Percentiles rank a stretch among this genome's conserved stretches.
phyloP scores from a whole-genome alignment of 805 yeast genomes.

The Starmera dryadoides region DNA sequence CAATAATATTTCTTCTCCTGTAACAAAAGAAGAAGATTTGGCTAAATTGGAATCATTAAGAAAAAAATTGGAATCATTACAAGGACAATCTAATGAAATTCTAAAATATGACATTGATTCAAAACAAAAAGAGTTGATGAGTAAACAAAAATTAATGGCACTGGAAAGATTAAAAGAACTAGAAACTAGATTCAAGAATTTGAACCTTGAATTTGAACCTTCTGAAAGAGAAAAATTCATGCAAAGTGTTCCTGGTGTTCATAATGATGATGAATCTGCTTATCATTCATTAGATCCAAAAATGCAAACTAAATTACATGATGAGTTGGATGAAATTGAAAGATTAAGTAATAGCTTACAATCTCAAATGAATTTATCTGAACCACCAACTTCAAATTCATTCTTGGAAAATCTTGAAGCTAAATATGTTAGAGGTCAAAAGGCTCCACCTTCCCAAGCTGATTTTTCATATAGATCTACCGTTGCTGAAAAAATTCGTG shows the following conservation, averaged over 20 bases:
- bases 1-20: background rate
- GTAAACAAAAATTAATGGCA: slow-evolving; percentile 56
- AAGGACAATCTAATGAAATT: slow-evolving; percentile 69
- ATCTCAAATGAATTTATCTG: slow-evolving; percentile 6
- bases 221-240: slow-evolving; percentile 10
- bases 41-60: slow-evolving; percentile 48
- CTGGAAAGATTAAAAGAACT: slow-evolving; percentile 66
- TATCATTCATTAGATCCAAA: slow-evolving; percentile 27
- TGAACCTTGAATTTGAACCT: slow-evolving; percentile 45
- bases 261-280: background rate
- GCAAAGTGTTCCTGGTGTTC: slow-evolving; percentile 6
- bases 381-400: slow-evolving; percentile 12
- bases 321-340: slow-evolving; percentile 26
- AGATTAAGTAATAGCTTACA: slow-evolving; percentile 16
- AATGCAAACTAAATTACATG: slow-evolving; percentile 31
- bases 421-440: slow-evolving; percentile 39
- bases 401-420: slow-evolving; percentile 30
- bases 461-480: slow-evolving; percentile 13
- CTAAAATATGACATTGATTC: slow-evolving; percentile 53
- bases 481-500: slow-evolving; percentile 23
- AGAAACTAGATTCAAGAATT: slow-evolving; percentile 58
- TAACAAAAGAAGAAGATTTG: slow-evolving; percentile 38
- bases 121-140: slow-evolving; percentile 46
- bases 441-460: slow-evolving; percentile 16
- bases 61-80: slow-evolving; percentile 52